phyloP scores from a whole-genome alignment of 108 stramenopile species.

The Nitzschia palea region DNA sequence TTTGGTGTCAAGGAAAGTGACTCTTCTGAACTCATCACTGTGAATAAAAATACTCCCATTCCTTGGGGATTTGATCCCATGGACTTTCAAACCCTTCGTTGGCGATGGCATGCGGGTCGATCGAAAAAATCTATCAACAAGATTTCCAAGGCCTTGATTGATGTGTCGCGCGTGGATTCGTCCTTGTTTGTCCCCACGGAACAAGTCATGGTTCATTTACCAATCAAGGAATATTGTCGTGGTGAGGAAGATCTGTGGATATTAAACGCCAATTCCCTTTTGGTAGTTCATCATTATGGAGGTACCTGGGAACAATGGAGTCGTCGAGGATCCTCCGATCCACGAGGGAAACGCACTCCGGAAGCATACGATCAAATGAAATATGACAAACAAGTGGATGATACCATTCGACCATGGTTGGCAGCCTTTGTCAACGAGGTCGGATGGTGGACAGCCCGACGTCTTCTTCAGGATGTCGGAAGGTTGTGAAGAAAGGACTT shows the following conservation, averaged over 20 bases:
- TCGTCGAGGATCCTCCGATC: slow-evolving; percentile 11
- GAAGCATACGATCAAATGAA: background rate
- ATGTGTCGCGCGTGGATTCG: slow-evolving; percentile 16
- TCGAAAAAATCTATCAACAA: slow-evolving; percentile 17
- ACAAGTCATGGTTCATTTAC: slow-evolving; percentile 13
- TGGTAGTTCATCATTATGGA: slow-evolving; percentile 23
- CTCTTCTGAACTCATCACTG: background rate
- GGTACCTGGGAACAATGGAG: slow-evolving; percentile 22
- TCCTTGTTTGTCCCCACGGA: slow-evolving; percentile 8
- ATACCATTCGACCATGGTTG: slow-evolving; percentile 22
- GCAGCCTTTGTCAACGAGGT: slow-evolving; percentile 18
- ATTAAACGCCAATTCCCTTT: background rate
- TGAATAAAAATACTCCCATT: background rate
- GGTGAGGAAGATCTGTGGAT: background rate
- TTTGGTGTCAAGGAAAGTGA: slow-evolving; percentile 10
- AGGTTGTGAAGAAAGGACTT: background rate
- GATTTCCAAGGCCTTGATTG: slow-evolving; percentile 8
- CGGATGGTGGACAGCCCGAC: slow-evolving; percentile 8
- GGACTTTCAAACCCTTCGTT: slow-evolving; percentile 17
- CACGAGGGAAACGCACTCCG: slow-evolving; percentile 9
- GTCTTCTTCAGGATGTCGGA: background rate
- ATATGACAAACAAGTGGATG: slow-evolving; percentile 11
- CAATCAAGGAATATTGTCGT: slow-evolving; percentile 10
- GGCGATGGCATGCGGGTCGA: slow-evolving; percentile 16
- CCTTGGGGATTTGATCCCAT: slow-evolving; percentile 7